A percentile compares a stretch with the other conserved stretches of the same genome.
These are phyloP conservation scores for Fusarium pseudograminearum DNA, from an alignment of 2,329 filamentous ascomycete genomes.

Conservation along the genomic window DNA sequence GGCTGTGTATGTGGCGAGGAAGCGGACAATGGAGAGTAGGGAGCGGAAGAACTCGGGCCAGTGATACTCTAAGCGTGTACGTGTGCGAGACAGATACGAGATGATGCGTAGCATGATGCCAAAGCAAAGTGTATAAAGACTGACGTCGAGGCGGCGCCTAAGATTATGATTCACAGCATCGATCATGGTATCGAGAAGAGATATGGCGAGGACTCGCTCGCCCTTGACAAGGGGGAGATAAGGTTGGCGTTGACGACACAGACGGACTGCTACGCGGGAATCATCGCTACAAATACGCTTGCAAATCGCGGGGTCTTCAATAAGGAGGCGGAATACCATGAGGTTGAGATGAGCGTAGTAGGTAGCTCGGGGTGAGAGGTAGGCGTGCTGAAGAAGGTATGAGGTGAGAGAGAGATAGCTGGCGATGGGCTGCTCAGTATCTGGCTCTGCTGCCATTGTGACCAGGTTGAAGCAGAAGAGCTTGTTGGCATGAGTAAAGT, in stretches of 20 bases:
- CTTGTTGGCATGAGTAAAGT: constrained; percentile 95
- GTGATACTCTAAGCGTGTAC: constrained; percentile 87
- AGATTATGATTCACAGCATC: constrained; percentile 96
- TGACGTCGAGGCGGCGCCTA: constrained; percentile 83
- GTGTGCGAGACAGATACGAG: constrained; percentile 84
- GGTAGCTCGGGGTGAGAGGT: constrained; percentile 81
- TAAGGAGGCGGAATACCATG: constrained; percentile 84
- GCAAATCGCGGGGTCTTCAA: constrained; percentile 85
- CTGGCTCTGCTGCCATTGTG: constrained; percentile 69
- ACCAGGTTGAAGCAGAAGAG: constrained; percentile 90
- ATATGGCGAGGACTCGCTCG: constrained; percentile 79
- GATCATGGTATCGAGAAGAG: constrained; percentile 86
- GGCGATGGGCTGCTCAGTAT: constrained; percentile 79
- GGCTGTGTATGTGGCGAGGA: constrained; percentile 85
- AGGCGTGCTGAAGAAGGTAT: constrained; percentile 93
- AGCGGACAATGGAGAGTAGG: constrained; percentile 87
- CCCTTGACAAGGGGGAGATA: constrained; percentile 80
- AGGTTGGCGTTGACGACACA: constrained; percentile 91
- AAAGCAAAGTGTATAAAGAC: constrained; percentile 84
- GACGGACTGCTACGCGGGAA: constrained; percentile 76
- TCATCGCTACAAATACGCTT: constrained; percentile 88
- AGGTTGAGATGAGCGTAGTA: constrained; percentile 88
- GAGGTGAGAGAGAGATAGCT: constrained; percentile 89
- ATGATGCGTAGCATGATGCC: constrained; percentile 86
- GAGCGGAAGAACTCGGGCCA: constrained; percentile 97